These are phyloP conservation scores for Talaromyces sp. DNA, from an alignment of 2,329 filamentous ascomycete genomes.

Conservation along the genomic window DNA sequence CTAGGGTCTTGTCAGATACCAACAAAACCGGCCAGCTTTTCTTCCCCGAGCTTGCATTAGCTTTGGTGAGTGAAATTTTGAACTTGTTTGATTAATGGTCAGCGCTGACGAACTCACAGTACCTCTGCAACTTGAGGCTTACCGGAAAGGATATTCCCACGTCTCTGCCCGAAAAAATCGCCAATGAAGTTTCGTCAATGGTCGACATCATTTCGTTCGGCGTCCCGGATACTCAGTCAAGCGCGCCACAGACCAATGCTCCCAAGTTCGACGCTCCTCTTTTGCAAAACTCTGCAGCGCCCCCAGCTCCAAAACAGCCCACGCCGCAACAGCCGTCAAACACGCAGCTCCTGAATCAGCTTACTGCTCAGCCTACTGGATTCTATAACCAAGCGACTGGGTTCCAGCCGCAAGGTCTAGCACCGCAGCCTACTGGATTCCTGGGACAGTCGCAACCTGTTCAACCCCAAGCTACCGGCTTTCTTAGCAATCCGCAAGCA, in stretches of 20 bases:
- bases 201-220: constrained; percentile 98
- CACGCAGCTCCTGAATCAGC: constrained; percentile 54
- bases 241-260: constrained; percentile 58
- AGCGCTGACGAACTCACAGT: constrained; percentile 38
- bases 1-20: constrained; percentile 85
- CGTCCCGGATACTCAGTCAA: constrained; percentile 66
- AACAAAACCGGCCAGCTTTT: constrained; percentile 94
- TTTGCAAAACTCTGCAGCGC: constrained; percentile 46
- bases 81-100: background rate
- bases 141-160: constrained; percentile 78
- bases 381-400: constrained; percentile 63
- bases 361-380: constrained; percentile 53
- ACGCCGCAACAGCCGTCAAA: constrained; percentile 71
- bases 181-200: constrained; percentile 98
- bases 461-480: constrained; percentile 68
- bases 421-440: constrained; percentile 42
- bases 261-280: constrained; percentile 65
- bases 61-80: constrained; percentile 58
- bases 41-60: constrained; percentile 94
- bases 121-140: constrained; percentile 90
- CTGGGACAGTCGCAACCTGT: constrained; percentile 53
- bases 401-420: constrained; percentile 51
- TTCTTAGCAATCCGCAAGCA: constrained; percentile 66
- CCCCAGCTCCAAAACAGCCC: constrained; percentile 60
- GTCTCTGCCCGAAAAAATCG: constrained; percentile 75